Percentiles rank a stretch among this genome's conserved stretches.
These are phyloP conservation scores for Candida railenensis DNA, from an alignment of 805 yeast genomes.

Conservation along the genomic window DNA sequence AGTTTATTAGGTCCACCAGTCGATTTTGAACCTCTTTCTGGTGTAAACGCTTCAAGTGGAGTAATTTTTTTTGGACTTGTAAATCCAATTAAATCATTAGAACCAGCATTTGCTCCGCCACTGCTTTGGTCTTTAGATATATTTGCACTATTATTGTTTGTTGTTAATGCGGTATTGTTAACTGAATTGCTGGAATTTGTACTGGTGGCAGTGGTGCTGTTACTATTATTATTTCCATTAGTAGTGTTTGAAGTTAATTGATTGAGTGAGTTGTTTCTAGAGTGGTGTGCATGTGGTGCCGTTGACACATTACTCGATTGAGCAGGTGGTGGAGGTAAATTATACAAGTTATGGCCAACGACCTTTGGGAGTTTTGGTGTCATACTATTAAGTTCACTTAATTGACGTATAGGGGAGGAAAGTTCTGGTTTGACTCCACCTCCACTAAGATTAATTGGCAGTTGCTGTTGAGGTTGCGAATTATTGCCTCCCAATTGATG, in stretches of 20 bases:
- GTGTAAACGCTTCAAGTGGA: conserved; percentile 44
- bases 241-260: conserved; percentile 7
- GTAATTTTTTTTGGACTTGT: conserved; percentile 43
- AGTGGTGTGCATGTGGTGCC: conserved; percentile 22
- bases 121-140: neutral
- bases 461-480: conserved; percentile 8
- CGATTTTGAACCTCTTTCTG: conserved; percentile 40
- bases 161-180: neutral
- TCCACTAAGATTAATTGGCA: conserved; percentile 14
- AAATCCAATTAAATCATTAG: conserved; percentile 36
- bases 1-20: conserved; percentile 15
- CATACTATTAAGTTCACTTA: conserved; percentile 16
- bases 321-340: conserved; percentile 30
- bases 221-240: neutral
- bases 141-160: conserved; percentile 3
- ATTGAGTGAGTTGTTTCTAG: conserved; percentile 28
- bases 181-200: conserved; percentile 6
- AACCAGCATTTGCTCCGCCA: conserved; percentile 10
- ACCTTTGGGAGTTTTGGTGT: conserved; percentile 35
- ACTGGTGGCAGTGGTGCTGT: neutral
- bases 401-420: conserved; percentile 34
- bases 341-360: conserved; percentile 22
- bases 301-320: conserved; percentile 12
- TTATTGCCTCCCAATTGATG: conserved; percentile 3
- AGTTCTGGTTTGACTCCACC: conserved; percentile 37